phyloP scores from a whole-genome alignment of 352 stramenopile species.

The Aphanomyces invadans region DNA sequence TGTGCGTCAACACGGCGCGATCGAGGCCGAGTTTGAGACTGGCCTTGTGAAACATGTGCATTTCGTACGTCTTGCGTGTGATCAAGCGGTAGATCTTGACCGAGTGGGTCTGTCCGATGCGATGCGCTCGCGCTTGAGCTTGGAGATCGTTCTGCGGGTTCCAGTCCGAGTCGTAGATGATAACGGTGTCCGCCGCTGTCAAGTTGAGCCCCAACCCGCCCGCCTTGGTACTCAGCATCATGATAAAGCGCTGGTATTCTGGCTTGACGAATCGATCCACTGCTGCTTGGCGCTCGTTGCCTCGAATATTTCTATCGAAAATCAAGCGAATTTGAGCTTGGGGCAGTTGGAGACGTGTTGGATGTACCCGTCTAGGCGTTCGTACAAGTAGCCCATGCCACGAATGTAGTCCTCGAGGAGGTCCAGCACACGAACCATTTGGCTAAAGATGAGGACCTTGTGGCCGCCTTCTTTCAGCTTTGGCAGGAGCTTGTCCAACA shows the following conservation, averaged over 20 bases:
- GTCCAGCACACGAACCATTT: slow-evolving; percentile 99
- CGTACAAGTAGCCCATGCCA: slow-evolving; percentile 88
- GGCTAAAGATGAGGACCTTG: slow-evolving; percentile 98
- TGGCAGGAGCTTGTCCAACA: slow-evolving; percentile 98
- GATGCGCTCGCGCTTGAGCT: slow-evolving; percentile 85
- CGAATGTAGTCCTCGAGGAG: slow-evolving; percentile 99
- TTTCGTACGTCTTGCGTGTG: slow-evolving; percentile 90
- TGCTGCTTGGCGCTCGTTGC: slow-evolving; percentile 78
- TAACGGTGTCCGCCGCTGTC: slow-evolving; percentile 91
- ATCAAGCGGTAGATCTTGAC: slow-evolving; percentile 88
- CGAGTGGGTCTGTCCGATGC: slow-evolving; percentile 86
- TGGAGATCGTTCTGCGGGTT: slow-evolving; percentile 98
- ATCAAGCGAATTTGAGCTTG: background rate
- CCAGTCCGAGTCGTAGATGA: slow-evolving; percentile 98
- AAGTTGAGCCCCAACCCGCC: slow-evolving; percentile 92
- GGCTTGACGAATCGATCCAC: slow-evolving; percentile 86
- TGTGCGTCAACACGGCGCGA: slow-evolving; percentile 87
- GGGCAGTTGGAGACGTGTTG: background rate
- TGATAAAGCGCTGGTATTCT: slow-evolving; percentile 93
- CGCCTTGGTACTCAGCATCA: slow-evolving; percentile 97
- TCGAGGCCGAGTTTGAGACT: slow-evolving; percentile 90
- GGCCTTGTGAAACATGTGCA: slow-evolving; percentile 92
- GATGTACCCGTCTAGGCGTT: slow-evolving; percentile 91
- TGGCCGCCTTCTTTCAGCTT: slow-evolving; percentile 95
- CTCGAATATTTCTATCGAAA: slow-evolving; percentile 86